Evolutionary conservation across 176 grass and related monocot species (phyloP).

Genomic region (Oryza officinalis): DNA sequence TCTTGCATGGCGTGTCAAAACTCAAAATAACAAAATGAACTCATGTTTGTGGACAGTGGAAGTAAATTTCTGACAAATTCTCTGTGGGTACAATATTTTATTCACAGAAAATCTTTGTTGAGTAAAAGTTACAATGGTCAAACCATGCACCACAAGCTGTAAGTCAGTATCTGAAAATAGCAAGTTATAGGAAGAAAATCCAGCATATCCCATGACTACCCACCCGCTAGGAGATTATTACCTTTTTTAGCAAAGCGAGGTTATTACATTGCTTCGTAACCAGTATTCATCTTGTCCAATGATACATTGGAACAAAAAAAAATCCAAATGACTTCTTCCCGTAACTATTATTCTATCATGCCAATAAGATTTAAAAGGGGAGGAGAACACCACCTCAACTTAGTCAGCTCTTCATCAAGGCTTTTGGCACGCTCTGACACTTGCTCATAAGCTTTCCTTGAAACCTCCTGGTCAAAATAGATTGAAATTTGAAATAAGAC

Average conservation of each 20-base stretch:
- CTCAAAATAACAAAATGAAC: neutral
- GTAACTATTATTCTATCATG: neutral
- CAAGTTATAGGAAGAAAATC: neutral
- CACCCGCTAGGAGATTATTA: neutral
- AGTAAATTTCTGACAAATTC: neutral
- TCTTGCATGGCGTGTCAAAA: neutral
- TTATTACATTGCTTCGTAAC: constrained; percentile 6
- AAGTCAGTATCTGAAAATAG: constrained; percentile 10
- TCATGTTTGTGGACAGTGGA: neutral
- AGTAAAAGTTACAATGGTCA: neutral
- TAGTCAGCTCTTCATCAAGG: constrained; percentile 78
- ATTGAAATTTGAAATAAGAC: constrained; percentile 24
- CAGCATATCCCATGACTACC: neutral
- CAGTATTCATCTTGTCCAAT: neutral
- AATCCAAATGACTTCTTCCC: neutral
- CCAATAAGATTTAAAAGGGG: neutral
- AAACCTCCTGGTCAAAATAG: constrained; percentile 51
- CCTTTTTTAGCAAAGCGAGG: neutral
- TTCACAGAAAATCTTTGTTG: neutral
- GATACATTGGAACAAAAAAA: constrained; percentile 24
- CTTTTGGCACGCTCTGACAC: constrained; percentile 70
- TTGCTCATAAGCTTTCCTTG: constrained; percentile 80
- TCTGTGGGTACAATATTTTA: neutral
- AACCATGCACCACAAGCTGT: constrained; percentile 13
- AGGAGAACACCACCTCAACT: constrained; percentile 55